Conservation (phyloP, 1,284 basidiomycete genomes). For the Calocybe gambosa region DNA sequence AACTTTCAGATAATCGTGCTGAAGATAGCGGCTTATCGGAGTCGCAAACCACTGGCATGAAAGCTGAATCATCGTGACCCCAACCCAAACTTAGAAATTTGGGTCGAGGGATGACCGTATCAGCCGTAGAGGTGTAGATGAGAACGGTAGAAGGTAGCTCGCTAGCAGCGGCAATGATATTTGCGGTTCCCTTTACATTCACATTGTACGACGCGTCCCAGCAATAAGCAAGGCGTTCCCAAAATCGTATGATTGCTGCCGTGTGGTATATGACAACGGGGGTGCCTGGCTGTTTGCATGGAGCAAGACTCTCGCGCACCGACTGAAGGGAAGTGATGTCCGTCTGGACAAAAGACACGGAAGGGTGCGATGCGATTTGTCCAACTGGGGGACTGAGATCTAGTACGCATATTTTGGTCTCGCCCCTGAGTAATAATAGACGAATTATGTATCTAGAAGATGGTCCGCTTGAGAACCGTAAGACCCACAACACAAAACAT, state of each 20-base stretch:
- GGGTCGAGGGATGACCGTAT: slow-evolving; percentile 20
- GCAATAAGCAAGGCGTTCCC: slow-evolving; percentile 28
- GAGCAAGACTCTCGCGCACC: slow-evolving; percentile 19
- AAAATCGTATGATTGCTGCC: slow-evolving; percentile 29
- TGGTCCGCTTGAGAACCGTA: neutral
- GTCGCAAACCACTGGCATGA: slow-evolving; percentile 20
- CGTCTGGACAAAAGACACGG: slow-evolving; percentile 24
- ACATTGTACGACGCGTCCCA: slow-evolving; percentile 24
- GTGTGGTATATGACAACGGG: slow-evolving; percentile 28
- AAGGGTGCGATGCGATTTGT: slow-evolving; percentile 19
- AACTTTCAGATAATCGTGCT: slow-evolving; percentile 16
- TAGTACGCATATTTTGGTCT: slow-evolving; percentile 27
- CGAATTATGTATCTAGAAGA: slow-evolving; percentile 26
- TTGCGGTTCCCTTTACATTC: slow-evolving; percentile 27
- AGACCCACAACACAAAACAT: neutral
- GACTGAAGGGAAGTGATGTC: slow-evolving; percentile 27
- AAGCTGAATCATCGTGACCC: slow-evolving; percentile 14
- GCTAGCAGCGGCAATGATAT: slow-evolving; percentile 23
- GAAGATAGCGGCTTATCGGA: slow-evolving; percentile 18
- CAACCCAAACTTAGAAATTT: slow-evolving; percentile 24
- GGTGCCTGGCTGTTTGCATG: slow-evolving; percentile 19
- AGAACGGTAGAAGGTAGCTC: slow-evolving; percentile 22
- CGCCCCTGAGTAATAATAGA: slow-evolving; percentile 27
- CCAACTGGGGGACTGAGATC: slow-evolving; percentile 24
- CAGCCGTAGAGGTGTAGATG: slow-evolving; percentile 27